Evolutionary conservation across 2,329 filamentous ascomycete species (phyloP).

Genomic region (Fusarium drepaniforme): DNA sequence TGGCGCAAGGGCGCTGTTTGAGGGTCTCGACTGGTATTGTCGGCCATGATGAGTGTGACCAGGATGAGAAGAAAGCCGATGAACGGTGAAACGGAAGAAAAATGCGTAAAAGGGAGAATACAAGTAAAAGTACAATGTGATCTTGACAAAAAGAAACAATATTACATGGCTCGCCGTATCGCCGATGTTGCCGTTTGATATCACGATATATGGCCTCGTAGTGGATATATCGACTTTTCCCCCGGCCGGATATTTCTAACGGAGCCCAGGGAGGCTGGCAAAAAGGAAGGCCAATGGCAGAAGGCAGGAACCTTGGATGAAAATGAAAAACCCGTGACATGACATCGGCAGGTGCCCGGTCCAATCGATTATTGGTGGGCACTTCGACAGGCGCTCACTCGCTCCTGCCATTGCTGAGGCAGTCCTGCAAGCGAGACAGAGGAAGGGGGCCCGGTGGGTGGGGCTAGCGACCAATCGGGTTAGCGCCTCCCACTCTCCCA

Average conservation of each 20-base stretch:
- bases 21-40: slow-evolving; percentile 30
- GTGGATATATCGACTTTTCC: slow-evolving; percentile 28
- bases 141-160: slow-evolving; percentile 11
- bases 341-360: slow-evolving; percentile 19
- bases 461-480: slow-evolving; percentile 40
- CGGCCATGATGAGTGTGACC: slow-evolving; percentile 30
- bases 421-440: slow-evolving; percentile 39
- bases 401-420: slow-evolving; percentile 30
- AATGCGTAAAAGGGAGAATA: neutral
- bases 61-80: neutral
- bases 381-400: slow-evolving; percentile 1
- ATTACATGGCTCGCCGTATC: slow-evolving; percentile 36
- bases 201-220: slow-evolving; percentile 22
- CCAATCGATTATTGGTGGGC: slow-evolving; percentile 14
- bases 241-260: slow-evolving; percentile 11
- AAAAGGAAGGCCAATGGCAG: slow-evolving; percentile 21
- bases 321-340: slow-evolving; percentile 41
- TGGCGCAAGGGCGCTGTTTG: slow-evolving; percentile 36
- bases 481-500: slow-evolving; percentile 59
- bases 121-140: slow-evolving; percentile 21
- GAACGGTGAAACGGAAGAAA: neutral
- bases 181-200: slow-evolving; percentile 13
- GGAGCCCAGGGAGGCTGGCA: neutral
- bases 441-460: slow-evolving; percentile 29
- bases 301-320: slow-evolving; percentile 11